These are phyloP conservation scores for Rhizoctonia solani DNA, from an alignment of 1,284 basidiomycete genomes.

Conservation along the genomic window DNA sequence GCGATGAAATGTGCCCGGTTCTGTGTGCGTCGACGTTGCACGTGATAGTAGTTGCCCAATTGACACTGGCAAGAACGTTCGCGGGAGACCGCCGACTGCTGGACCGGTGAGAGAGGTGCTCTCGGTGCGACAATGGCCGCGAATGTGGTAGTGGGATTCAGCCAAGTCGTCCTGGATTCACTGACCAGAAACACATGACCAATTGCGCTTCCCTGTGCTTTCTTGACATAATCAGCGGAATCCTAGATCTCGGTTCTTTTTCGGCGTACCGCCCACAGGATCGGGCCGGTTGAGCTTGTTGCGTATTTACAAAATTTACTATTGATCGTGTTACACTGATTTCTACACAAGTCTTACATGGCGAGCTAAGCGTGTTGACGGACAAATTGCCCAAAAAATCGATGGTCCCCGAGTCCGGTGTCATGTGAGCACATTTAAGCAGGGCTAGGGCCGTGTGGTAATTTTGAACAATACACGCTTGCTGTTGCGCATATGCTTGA, in stretches of 20 bases:
- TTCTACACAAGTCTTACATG: constrained; percentile 3
- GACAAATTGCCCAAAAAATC: constrained; percentile 7
- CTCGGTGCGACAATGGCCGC: neutral
- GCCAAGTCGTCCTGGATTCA: constrained; percentile 1
- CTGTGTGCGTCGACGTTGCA: constrained; percentile 30
- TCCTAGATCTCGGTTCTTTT: constrained; percentile 25
- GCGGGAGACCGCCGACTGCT: constrained; percentile 26
- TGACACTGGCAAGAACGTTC: constrained; percentile 17
- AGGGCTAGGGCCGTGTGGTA: neutral
- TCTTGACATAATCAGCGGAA: constrained; percentile 21
- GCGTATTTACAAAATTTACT: constrained; percentile 1
- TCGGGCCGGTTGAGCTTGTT: constrained; percentile 5
- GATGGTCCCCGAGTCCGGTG: constrained; percentile 2
- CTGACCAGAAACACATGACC: constrained; percentile 25
- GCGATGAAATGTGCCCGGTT: constrained; percentile 37
- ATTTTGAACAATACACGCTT: neutral
- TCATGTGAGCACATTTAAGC: constrained; percentile 9
- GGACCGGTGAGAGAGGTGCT: neutral
- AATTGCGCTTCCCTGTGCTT: constrained; percentile 32
- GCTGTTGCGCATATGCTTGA: neutral
- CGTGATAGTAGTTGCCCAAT: constrained; percentile 14
- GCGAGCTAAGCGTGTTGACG: neutral
- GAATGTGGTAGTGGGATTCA: constrained; percentile 3
- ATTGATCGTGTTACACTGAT: neutral
- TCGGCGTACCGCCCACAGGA: constrained; percentile 5